phyloP scores from a whole-genome alignment of 108 stramenopile genomes.

The Chaetoceros tenuissimus region DNA sequence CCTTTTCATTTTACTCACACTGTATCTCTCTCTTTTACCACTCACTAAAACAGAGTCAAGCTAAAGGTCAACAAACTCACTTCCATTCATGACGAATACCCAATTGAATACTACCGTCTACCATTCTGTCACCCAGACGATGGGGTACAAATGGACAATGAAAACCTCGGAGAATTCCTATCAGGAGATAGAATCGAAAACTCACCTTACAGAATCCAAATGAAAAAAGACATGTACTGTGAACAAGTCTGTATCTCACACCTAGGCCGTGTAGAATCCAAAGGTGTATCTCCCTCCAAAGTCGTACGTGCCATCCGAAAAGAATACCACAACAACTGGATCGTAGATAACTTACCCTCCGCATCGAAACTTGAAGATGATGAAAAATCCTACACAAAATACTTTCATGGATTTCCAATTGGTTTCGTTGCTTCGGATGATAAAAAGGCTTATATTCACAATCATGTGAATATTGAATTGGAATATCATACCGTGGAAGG shows the following conservation, averaged over 20 bases:
- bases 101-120: slow-evolving; percentile 91
- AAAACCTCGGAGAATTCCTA: slow-evolving; percentile 98
- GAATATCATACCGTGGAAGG: slow-evolving; percentile 83
- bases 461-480: slow-evolving; percentile 92
- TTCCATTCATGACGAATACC: slow-evolving; percentile 82
- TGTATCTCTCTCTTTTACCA: neutral
- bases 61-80: slow-evolving; percentile 90
- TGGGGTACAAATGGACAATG: slow-evolving; percentile 73
- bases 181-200: slow-evolving; percentile 95
- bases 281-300: slow-evolving; percentile 63
- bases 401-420: slow-evolving; percentile 94
- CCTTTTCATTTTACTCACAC: too few relatives aligned
- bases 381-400: slow-evolving; percentile 54
- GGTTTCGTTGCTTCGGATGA: slow-evolving; percentile 66
- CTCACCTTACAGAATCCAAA: slow-evolving; percentile 89
- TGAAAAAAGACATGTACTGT: slow-evolving; percentile 95
- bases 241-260: slow-evolving; percentile 82
- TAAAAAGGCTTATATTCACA: slow-evolving; percentile 83
- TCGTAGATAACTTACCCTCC: slow-evolving; percentile 94
- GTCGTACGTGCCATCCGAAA: slow-evolving; percentile 86
- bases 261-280: slow-evolving; percentile 54
- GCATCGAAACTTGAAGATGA: slow-evolving; percentile 74
- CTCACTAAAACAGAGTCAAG: slow-evolving; percentile 84
- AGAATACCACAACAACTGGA: slow-evolving; percentile 96
- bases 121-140: slow-evolving; percentile 90